Percentiles rank a stretch among this genome's conserved stretches.
These are phyloP conservation scores for Blumeria hordei DNA, from an alignment of 2,329 filamentous ascomycete species.

Conservation along the genomic window DNA sequence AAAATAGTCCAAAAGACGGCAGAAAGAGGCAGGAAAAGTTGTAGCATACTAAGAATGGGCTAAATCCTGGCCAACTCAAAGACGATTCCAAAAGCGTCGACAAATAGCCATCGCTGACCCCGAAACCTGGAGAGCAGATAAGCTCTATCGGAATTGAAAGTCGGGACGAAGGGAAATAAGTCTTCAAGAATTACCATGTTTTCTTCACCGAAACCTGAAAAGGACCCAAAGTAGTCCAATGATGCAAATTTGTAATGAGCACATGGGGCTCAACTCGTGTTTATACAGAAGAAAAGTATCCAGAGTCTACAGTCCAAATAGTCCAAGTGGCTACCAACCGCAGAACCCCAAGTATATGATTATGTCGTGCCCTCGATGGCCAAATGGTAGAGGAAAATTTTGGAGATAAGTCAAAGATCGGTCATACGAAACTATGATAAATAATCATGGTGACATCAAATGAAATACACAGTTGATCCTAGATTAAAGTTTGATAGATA, in stretches of 20 bases:
- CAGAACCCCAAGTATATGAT: neutral
- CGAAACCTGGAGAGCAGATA: neutral
- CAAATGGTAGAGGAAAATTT: neutral
- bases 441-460: neutral
- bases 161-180: neutral
- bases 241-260: neutral
- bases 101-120: neutral
- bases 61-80: neutral
- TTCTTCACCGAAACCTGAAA: neutral
- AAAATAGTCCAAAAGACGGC: neutral
- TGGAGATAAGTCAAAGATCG: neutral
- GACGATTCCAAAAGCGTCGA: neutral
- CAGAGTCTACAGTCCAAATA: neutral
- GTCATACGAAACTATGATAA: neutral
- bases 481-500: neutral
- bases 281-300: neutral
- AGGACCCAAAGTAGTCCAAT: neutral
- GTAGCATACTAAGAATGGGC: neutral
- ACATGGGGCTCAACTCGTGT: slow-evolving; percentile 1
- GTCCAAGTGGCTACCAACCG: neutral
- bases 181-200: neutral
- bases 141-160: neutral
- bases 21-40: neutral
- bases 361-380: neutral
- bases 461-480: neutral